A percentile compares a stretch with the other conserved stretches of the same genome.
These are phyloP conservation scores for Tricharina praecox DNA, from an alignment of 495 filamentous ascomycete genomes.

Conservation along the genomic window DNA sequence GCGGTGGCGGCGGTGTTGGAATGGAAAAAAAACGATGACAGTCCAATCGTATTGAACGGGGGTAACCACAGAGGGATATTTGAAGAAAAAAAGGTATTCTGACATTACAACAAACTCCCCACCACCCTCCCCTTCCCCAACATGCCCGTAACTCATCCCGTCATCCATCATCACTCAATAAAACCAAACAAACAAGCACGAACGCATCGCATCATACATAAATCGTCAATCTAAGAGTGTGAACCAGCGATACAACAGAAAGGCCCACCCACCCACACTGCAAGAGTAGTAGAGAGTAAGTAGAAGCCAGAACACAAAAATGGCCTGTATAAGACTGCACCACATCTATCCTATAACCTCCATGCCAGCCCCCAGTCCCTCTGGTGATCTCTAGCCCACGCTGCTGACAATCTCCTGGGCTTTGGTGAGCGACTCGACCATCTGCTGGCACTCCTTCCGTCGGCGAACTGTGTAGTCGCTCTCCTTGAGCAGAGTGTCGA, in stretches of 20 bases:
- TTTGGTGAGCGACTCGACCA: constrained; percentile 80
- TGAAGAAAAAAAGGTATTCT: neutral
- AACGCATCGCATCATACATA: neutral
- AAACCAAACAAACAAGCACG: neutral
- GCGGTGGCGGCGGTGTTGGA: too few relatives aligned
- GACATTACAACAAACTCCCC: too few relatives aligned
- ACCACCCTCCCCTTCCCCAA: too few relatives aligned
- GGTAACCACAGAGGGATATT: too few relatives aligned
- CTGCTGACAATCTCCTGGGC: constrained; percentile 82
- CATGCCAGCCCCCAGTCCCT: neutral
- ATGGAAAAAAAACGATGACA: too few relatives aligned
- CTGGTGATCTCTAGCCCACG: constrained; percentile 17
- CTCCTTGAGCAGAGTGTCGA: constrained; percentile 92
- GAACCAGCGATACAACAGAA: neutral
- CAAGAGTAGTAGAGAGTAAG: neutral
- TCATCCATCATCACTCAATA: neutral
- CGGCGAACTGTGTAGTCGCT: constrained; percentile 90
- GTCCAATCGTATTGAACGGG: too few relatives aligned
- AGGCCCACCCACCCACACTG: neutral
- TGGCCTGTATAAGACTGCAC: neutral
- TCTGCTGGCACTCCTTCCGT: constrained; percentile 96
- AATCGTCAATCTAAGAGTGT: neutral
- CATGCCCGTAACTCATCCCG: neutral
- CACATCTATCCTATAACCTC: neutral
- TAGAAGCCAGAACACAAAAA: neutral